These are phyloP conservation scores for Penicillium aurantiogriseum DNA, from an alignment of 2,329 filamentous ascomycete genomes.

Conservation along the genomic window DNA sequence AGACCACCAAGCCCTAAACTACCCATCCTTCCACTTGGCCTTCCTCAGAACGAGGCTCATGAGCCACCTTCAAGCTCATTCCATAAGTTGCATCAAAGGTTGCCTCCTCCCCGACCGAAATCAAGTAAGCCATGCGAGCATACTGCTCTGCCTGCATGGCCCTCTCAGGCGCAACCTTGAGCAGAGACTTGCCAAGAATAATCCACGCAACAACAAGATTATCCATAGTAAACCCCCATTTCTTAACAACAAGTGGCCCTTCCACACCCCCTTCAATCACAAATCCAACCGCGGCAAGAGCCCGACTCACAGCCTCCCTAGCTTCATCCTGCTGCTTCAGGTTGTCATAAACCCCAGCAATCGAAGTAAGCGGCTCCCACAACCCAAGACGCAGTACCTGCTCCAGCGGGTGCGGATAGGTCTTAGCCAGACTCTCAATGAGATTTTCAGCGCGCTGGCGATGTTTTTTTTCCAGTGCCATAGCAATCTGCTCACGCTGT, in stretches of 20 bases:
- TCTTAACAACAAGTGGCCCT: slow-evolving; percentile 2
- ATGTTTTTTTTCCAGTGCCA: not conserved
- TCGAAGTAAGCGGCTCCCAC: not conserved
- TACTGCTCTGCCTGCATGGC: slow-evolving; percentile 28
- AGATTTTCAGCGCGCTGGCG: not conserved
- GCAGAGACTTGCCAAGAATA: slow-evolving; percentile 27
- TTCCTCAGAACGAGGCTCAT: not conserved
- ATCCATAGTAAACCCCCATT: slow-evolving; percentile 33
- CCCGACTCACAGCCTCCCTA: not conserved
- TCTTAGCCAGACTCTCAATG: not conserved
- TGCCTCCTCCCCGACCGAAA: slow-evolving; percentile 37
- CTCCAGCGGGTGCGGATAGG: not conserved
- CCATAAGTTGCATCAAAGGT: slow-evolving; percentile 28
- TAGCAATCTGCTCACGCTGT: not conserved
- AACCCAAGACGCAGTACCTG: not conserved
- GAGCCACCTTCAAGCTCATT: not conserved
- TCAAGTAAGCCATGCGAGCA: slow-evolving; percentile 33
- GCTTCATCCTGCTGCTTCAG: not conserved
- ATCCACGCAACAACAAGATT: slow-evolving; percentile 30
- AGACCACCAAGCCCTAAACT: not conserved
- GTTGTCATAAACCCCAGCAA: not conserved
- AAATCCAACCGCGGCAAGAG: slow-evolving; percentile 1
- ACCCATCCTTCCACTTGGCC: not conserved
- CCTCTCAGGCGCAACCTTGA: slow-evolving; percentile 15
- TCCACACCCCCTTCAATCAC: not conserved